Base-by-base conservation (phyloP, 2,329 filamentous ascomycete species). In the Zasmidium citrigriseum region DNA sequence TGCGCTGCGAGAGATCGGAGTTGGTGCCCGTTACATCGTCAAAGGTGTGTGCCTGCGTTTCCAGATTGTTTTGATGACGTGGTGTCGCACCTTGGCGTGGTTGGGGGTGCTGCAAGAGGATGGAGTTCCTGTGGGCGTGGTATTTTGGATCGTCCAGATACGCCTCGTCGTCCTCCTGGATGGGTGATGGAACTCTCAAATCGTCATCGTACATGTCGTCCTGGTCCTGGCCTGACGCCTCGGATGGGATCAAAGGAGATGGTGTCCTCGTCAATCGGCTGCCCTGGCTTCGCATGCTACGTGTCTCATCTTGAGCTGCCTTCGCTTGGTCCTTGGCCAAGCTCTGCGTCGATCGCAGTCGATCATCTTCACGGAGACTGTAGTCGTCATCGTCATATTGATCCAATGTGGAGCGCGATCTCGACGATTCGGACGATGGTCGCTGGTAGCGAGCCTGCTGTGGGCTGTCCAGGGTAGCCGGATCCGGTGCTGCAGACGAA, bases 21-120 rank as follows among this genome's bases (percentile, higher is more conserved):
- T 65, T 69, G 16, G 72, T 73, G 29, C 59, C 65, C 4, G 67
- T 66, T 11, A 59, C 57, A 41, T 69, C 64, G 41, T 68, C 61
- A 41, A 85, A 92, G 56, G 87, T 83, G 54, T 88, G 83, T 2
- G 89, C 90, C 60, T 89, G 87, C 9, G 82, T 85, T 76, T 93
- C 90, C 20, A 93, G 80, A 1, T 88, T 85, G 23, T 84, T 89
- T 67, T 89, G 86, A 74, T 91, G 90, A 23, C 87, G 86, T 70
- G 89, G 85, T 0, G 87, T 90, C 56, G 89, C 86, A 0, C 89
- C 89, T 18, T 84, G 86, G 24, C 89, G 81, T 9, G 90, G 90
- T 72, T 93, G 89, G 4, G 90, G 90, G 73, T 93, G 90, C 70
- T 91, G 86, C 41, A 93, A 78, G 68, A 91, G 91, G 56, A 93